phyloP scores from a whole-genome alignment of 129 eudicot species.

The Flaveria brownii region DNA sequence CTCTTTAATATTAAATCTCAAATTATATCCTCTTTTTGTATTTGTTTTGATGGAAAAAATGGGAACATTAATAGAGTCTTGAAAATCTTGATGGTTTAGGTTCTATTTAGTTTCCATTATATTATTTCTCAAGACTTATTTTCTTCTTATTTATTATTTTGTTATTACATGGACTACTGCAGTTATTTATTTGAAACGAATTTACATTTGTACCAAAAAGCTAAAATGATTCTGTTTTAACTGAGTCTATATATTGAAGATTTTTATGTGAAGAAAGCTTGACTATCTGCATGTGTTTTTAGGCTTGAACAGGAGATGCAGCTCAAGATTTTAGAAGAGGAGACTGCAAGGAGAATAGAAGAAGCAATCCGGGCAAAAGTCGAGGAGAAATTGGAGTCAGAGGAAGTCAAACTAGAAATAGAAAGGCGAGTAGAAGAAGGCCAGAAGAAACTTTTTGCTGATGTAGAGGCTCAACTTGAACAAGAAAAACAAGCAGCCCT shows the following conservation, averaged over 20 bases:
- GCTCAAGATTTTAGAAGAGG: slow-evolving; percentile 78
- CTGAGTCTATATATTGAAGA: not conserved
- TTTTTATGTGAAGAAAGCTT: not conserved
- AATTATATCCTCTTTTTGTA: not conserved
- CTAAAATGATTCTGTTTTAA: not conserved
- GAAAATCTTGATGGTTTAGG: not conserved
- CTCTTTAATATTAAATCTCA: slow-evolving; percentile 2
- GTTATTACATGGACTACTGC: not conserved
- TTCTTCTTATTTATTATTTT: not conserved
- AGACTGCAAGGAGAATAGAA: slow-evolving; percentile 85
- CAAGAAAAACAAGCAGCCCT: slow-evolving; percentile 85
- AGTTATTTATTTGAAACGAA: not conserved
- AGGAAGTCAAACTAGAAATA: slow-evolving; percentile 68
- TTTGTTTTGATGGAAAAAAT: not conserved
- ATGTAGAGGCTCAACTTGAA: slow-evolving; percentile 70
- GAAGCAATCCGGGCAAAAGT: slow-evolving; percentile 84
- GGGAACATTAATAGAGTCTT: not conserved
- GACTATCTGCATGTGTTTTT: slow-evolving; percentile 26
- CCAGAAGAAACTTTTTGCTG: slow-evolving; percentile 63
- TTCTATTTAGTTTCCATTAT: not conserved
- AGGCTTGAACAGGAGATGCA: slow-evolving; percentile 79
- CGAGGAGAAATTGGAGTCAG: slow-evolving; percentile 69
- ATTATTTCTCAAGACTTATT: not conserved
- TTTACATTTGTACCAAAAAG: not conserved
- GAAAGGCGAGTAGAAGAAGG: slow-evolving; percentile 71